A percentile compares a stretch with the other conserved stretches of the same genome.
Evolutionary conservation across 176 grass and related monocot species (phyloP).

Genomic region (Elaeis guineensis): DNA sequence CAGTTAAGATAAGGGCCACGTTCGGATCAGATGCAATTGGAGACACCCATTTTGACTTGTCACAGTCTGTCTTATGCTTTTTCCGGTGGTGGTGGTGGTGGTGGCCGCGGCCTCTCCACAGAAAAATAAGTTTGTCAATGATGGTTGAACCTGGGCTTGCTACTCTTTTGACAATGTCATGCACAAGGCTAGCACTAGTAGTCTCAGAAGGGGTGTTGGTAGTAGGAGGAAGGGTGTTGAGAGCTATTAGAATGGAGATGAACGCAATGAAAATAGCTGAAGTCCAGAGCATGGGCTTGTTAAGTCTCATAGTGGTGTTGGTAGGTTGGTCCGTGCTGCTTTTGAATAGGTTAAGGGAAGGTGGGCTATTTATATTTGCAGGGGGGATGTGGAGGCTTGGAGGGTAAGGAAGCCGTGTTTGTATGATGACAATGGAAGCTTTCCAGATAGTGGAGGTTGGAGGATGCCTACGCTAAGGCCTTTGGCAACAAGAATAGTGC

Average conservation of each 20-base stretch:
- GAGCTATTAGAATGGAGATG: slow-evolving; percentile 41
- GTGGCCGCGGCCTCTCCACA: neutral
- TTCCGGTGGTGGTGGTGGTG: slow-evolving; percentile 8
- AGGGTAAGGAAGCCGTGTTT: neutral
- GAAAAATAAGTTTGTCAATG: neutral
- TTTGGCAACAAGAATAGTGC: neutral
- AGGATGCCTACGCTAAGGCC: neutral
- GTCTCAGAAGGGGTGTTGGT: neutral
- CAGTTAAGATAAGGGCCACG: slow-evolving; percentile 40
- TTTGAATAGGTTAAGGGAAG: too few species aligned
- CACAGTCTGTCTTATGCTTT: slow-evolving; percentile 22
- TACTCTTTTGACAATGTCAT: neutral
- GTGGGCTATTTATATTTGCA: neutral
- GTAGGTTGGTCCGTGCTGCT: neutral
- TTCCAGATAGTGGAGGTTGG: slow-evolving; percentile 5
- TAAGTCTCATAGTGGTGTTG: slow-evolving; percentile 12
- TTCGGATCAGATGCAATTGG: slow-evolving; percentile 40
- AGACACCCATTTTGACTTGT: slow-evolving; percentile 40
- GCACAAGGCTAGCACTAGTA: neutral
- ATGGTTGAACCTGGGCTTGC: slow-evolving; percentile 1
- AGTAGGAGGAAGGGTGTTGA: slow-evolving; percentile 19
- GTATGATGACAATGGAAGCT: neutral
- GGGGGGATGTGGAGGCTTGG: neutral
- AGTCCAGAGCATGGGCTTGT: slow-evolving; percentile 25
- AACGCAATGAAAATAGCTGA: slow-evolving; percentile 42